phyloP scores from a whole-genome alignment of 169 alveolate genomes.

The Besnoitia besnoiti region DNA sequence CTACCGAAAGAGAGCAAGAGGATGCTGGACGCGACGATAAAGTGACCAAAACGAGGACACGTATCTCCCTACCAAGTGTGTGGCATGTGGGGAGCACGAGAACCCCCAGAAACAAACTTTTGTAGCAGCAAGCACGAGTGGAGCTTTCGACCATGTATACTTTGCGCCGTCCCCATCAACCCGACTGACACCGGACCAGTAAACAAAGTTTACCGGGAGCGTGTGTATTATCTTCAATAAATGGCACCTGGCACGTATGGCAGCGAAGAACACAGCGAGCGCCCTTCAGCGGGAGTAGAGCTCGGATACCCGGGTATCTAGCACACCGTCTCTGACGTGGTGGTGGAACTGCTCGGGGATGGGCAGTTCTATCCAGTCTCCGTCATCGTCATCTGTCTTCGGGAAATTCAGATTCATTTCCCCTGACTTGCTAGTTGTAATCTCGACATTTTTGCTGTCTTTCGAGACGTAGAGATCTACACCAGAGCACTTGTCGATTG shows the following conservation, averaged over 20 bases:
- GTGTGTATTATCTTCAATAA: not conserved
- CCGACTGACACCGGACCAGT: too few relatives aligned
- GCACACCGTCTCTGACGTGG: slow-evolving; percentile 66
- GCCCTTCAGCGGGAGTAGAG: slow-evolving; percentile 70
- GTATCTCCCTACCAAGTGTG: too few relatives aligned
- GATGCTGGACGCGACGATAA: too few relatives aligned
- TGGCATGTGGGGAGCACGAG: too few relatives aligned
- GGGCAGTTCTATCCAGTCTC: slow-evolving; percentile 76
- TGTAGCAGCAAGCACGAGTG: too few relatives aligned
- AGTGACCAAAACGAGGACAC: too few relatives aligned
- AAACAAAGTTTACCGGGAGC: too few relatives aligned
- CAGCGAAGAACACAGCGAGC: not conserved
- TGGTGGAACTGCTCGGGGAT: slow-evolving; percentile 81
- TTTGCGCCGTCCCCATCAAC: too few relatives aligned
- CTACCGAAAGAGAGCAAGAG: too few relatives aligned
- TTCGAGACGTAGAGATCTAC: slow-evolving; percentile 73
- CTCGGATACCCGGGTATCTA: slow-evolving; percentile 77
- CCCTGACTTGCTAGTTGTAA: slow-evolving; percentile 76
- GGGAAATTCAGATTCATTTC: slow-evolving; percentile 76
- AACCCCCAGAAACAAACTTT: too few relatives aligned
- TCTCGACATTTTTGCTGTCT: slow-evolving; percentile 71
- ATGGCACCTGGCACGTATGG: not conserved
- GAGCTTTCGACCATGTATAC: too few relatives aligned
- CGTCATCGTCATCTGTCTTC: slow-evolving; percentile 60
- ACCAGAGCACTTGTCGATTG: slow-evolving; percentile 77